Evolutionary conservation across 2,329 filamentous ascomycete species (phyloP).

Genomic region (Paracorniculantispora psalliotae): DNA sequence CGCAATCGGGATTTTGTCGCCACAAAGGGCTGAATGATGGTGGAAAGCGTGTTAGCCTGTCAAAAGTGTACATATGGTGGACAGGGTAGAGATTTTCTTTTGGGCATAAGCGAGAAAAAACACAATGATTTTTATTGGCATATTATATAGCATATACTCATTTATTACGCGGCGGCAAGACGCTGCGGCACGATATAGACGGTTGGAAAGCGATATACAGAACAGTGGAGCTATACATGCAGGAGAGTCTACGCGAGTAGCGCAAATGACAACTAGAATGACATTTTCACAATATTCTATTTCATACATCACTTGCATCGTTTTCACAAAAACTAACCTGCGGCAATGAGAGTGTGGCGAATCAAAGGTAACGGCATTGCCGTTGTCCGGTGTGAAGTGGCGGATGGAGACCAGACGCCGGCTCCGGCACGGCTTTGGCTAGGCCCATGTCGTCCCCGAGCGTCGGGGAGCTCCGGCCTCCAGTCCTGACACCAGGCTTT

Average conservation of each 20-base stretch:
- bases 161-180: not conserved
- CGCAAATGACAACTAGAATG: not conserved
- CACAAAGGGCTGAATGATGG: not conserved
- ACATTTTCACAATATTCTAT: not conserved
- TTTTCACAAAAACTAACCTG: not conserved
- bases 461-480: not conserved
- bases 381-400: not conserved
- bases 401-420: not conserved
- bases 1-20: not conserved
- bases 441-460: not conserved
- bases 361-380: no score
- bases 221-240: not conserved
- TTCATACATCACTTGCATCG: not conserved
- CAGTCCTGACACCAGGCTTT: no score
- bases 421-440: not conserved
- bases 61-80: slow-evolving; percentile 8
- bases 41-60: not conserved
- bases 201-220: not conserved
- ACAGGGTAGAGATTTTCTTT: not conserved
- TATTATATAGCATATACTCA: not conserved
- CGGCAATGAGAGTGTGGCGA: no score
- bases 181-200: slow-evolving; percentile 8
- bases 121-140: not conserved
- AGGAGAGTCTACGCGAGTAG: not conserved
- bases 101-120: not conserved